Conservation (phyloP, 257 asterid species). For the Solanum arcanum region DNA sequence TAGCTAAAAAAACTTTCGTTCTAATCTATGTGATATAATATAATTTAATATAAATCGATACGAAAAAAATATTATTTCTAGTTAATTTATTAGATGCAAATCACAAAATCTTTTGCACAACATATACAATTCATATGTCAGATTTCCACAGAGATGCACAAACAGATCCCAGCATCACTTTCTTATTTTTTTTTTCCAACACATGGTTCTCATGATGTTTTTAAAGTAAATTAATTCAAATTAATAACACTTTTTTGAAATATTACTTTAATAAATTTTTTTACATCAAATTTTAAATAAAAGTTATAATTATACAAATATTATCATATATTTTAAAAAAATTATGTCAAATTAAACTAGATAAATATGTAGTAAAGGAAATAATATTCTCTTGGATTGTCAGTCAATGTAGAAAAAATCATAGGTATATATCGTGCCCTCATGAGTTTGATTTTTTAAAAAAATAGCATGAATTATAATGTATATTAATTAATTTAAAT, state of each 20-base stretch:
- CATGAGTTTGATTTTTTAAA: not conserved
- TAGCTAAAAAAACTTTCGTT: not conserved
- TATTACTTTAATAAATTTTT: not conserved
- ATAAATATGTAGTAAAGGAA: not conserved
- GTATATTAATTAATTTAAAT: no score
- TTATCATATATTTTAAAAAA: not conserved
- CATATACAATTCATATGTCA: not conserved
- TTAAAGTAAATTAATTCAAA: not conserved
- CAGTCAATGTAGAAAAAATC: not conserved
- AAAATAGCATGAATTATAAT: no score
- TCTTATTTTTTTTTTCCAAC: not conserved
- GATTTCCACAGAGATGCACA: not conserved
- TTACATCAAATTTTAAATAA: not conserved
- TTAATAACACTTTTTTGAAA: not conserved
- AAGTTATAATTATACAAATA: not conserved
- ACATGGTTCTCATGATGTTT: not conserved
- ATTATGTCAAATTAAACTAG: not conserved
- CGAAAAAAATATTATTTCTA: not conserved
- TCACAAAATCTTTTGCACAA: not conserved
- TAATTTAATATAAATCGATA: no score
- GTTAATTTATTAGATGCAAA: not conserved
- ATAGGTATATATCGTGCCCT: not conserved
- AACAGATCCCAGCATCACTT: not conserved
- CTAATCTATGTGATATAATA: no score
- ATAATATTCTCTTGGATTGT: not conserved